Evolutionary conservation across 1,284 basidiomycete species (phyloP).

Genomic region (Ganoderma sp.): DNA sequence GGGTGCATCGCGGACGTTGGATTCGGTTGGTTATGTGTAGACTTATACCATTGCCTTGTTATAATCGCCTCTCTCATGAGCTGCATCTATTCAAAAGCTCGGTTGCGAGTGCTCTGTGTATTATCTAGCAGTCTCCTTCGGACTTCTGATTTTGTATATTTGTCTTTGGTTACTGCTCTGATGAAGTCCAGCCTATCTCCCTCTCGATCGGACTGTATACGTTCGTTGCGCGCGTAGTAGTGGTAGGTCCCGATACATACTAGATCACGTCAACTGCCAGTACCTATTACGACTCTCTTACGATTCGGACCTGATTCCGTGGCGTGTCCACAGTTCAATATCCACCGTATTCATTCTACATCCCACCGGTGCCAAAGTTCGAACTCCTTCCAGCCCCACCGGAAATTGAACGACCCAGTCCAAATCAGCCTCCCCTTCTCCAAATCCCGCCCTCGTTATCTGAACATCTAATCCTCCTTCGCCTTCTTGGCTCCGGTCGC

Average conservation of each 20-base stretch:
- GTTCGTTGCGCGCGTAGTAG: neutral
- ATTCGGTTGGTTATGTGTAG: slow-evolving; percentile 17
- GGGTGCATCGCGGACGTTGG: slow-evolving; percentile 18
- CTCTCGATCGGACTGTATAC: neutral
- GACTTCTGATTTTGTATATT: neutral
- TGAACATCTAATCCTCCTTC: slow-evolving; percentile 6
- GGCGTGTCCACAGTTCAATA: neutral
- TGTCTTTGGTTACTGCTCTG: neutral
- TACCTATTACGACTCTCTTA: neutral
- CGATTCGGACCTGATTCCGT: neutral
- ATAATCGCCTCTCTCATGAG: slow-evolving; percentile 20
- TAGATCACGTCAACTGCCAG: neutral
- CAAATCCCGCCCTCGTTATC: neutral
- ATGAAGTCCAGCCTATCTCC: neutral
- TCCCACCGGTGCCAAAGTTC: neutral
- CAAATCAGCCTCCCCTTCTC: neutral
- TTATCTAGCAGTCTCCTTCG: slow-evolving; percentile 24
- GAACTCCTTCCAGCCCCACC: neutral
- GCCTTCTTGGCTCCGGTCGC: neutral
- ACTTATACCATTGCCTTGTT: slow-evolving; percentile 19
- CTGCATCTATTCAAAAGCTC: slow-evolving; percentile 10
- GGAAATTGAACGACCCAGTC: neutral
- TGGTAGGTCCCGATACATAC: neutral
- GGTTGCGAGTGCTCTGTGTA: slow-evolving; percentile 23
- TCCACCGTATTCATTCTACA: neutral